Evolutionary conservation across 208 protist species (phyloP), one percentile per base, ranked within the genome.

Genomic region (Leishmania lainsoni): DNA sequence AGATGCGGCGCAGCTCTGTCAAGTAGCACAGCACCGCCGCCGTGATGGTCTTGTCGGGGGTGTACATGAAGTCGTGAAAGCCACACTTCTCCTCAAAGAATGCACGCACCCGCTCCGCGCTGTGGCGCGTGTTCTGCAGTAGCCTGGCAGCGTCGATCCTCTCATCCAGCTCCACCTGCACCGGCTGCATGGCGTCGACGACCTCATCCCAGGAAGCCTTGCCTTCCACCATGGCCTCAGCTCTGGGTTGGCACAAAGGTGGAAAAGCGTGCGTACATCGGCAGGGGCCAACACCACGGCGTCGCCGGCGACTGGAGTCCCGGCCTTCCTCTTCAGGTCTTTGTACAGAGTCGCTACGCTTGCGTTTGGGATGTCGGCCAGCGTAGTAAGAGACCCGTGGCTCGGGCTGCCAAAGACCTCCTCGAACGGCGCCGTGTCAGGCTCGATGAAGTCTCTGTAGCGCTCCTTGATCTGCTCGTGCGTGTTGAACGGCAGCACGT

Each of bases 1-100:
- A 94, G 48, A 98, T 51, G 32, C 91, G 89, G 17, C 81, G 90
- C 77, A 98, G 76, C 80, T 96, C 93, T 29, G 87, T 78, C 80
- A 98, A 75, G 84, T 95, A 94, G 84, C 87, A 89, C 52, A 96
- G 71, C 74, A 95, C 91, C 20, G 93, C 92, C 29, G 92, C 92
- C 9, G 95, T 98, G 78, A 98, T 94, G 22, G 73, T 83, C 79
- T 96, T 96, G 77, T 98, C 95, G 1, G 91, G 89, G 0, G 93
- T 96, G 79, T 91, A 88, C 91, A 96, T 96, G 76, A 97, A 98
- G 81, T 98, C 95, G 51, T 83, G 79, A 78, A 97, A 96, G 69
- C 95, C 95, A 81, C 93, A 97, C 88, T 97, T 98, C 80, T 98
- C 93, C 74, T 98, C 93, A 69, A 89, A 96, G 78, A 96, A 98